Evolutionary conservation across 2,329 filamentous ascomycete genomes (phyloP).

Genomic region (Exophiala calicioides): DNA sequence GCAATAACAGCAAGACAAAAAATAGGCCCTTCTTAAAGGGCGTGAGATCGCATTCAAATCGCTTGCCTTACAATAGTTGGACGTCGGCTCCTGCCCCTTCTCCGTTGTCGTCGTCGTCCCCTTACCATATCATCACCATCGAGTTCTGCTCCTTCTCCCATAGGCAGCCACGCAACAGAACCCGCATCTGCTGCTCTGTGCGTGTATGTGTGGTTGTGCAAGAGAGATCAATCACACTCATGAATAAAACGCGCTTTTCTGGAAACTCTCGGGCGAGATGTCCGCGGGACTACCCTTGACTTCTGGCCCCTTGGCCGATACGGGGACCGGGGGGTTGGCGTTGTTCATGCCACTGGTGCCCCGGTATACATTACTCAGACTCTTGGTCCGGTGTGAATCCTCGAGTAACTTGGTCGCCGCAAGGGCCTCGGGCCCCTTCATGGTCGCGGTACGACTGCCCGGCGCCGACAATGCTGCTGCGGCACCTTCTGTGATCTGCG

Average conservation of each 20-base stretch:
- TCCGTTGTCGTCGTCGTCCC: too few relatives aligned
- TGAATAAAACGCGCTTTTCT: conserved; percentile 69
- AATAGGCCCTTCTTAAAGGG: too few relatives aligned
- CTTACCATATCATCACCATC: too few relatives aligned
- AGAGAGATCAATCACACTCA: conserved; percentile 38
- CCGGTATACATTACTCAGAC: conserved; percentile 33
- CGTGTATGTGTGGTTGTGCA: too few relatives aligned
- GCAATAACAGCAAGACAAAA: too few relatives aligned
- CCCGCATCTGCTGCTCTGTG: too few relatives aligned
- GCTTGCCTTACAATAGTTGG: too few relatives aligned
- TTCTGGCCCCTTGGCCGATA: conserved; percentile 43
- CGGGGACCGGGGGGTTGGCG: background rate
- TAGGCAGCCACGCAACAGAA: too few relatives aligned
- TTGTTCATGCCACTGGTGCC: conserved; percentile 21
- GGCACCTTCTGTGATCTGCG: conserved; percentile 42
- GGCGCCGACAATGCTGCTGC: conserved; percentile 37
- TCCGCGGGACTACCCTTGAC: conserved; percentile 63
- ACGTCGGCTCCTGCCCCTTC: too few relatives aligned
- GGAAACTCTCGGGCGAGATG: conserved; percentile 68
- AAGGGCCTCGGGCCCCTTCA: conserved; percentile 41
- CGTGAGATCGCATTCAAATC: too few relatives aligned
- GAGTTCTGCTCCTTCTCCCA: too few relatives aligned
- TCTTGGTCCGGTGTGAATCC: conserved; percentile 34
- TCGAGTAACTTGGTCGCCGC: conserved; percentile 18
- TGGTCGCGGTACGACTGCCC: conserved; percentile 56